Percentiles rank a stretch among this genome's conserved stretches.
phyloP scores from a whole-genome alignment of 192 early-diverging fungal species.

The Linnemannia zychae region DNA sequence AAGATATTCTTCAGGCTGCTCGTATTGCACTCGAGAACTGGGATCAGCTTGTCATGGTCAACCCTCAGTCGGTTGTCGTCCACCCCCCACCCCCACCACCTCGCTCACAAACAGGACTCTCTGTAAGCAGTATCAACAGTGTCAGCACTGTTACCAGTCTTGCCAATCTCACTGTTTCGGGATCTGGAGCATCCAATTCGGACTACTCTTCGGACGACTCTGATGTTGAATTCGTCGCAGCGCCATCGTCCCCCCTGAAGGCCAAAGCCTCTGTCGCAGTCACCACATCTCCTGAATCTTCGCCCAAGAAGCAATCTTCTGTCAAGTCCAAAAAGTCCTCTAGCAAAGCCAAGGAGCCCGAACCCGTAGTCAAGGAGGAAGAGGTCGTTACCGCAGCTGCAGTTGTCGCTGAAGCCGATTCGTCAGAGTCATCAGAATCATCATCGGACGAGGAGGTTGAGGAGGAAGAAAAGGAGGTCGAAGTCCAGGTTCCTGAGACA shows the following conservation, averaged over 20 bases:
- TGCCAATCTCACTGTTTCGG: slow-evolving; percentile 21
- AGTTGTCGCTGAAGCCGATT: neutral
- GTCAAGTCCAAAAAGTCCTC: neutral
- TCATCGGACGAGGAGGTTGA: neutral
- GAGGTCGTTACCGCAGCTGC: neutral
- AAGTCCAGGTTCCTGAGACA: neutral
- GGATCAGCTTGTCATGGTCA: slow-evolving; percentile 44
- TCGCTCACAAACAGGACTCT: slow-evolving; percentile 6
- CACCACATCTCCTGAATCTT: neutral
- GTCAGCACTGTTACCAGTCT: slow-evolving; percentile 1
- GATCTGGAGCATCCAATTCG: neutral
- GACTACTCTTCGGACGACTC: slow-evolving; percentile 16
- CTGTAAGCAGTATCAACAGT: slow-evolving; percentile 8
- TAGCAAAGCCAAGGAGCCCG: neutral
- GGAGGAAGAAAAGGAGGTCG: slow-evolving; percentile 9
- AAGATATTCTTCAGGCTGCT: slow-evolving; percentile 49
- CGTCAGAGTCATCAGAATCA: slow-evolving; percentile 4
- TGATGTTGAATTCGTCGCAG: slow-evolving; percentile 37
- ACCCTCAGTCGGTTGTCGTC: slow-evolving; percentile 34
- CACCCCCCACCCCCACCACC: slow-evolving; percentile 42
- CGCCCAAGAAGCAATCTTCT: neutral
- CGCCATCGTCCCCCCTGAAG: slow-evolving; percentile 46
- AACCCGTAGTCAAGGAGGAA: neutral
- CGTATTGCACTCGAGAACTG: slow-evolving; percentile 48
- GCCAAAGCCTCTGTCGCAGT: slow-evolving; percentile 34